A percentile compares a stretch with the other conserved stretches of the same genome.
Evolutionary conservation across 2,329 filamentous ascomycete species (phyloP).

Genomic region (Aspergillus sp.): DNA sequence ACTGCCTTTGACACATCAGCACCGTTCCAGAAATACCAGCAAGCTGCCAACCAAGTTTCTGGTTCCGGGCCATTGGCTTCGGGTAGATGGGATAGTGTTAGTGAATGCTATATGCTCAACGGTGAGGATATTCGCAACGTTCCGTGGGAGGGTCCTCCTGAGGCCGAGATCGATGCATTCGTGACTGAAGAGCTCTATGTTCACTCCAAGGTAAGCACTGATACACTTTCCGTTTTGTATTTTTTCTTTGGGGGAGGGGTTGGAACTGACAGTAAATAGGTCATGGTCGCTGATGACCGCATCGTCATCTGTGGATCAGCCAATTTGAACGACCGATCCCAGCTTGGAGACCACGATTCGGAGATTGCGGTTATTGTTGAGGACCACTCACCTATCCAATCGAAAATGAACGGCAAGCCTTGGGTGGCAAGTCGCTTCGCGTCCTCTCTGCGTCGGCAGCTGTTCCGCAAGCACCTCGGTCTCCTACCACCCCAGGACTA

Average conservation of each 20-base stretch:
- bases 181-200: slow-evolving; percentile 61
- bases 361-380: slow-evolving; percentile 89
- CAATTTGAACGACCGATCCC: slow-evolving; percentile 88
- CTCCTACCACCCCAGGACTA: slow-evolving; percentile 69
- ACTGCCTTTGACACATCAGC: slow-evolving; percentile 35
- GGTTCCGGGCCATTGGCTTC: slow-evolving; percentile 38
- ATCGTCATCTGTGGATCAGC: slow-evolving; percentile 80
- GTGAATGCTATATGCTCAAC: slow-evolving; percentile 76
- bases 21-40: slow-evolving; percentile 66
- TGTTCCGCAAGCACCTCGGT: slow-evolving; percentile 89
- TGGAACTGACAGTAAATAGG: slow-evolving; percentile 25
- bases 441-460: slow-evolving; percentile 70
- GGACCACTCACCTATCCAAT: slow-evolving; percentile 67
- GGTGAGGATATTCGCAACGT: slow-evolving; percentile 65
- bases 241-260: neutral
- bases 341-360: slow-evolving; percentile 83
- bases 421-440: slow-evolving; percentile 79
- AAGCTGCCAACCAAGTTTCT: slow-evolving; percentile 55
- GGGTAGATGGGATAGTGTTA: slow-evolving; percentile 69
- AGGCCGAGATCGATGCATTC: slow-evolving; percentile 57
- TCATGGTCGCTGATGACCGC: slow-evolving; percentile 79
- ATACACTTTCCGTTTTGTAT: neutral
- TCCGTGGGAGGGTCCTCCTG: slow-evolving; percentile 52
- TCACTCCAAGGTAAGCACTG: slow-evolving; percentile 45
- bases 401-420: slow-evolving; percentile 71